phyloP scores from a whole-genome alignment of 257 asterid species.

The Fraxinus quadrangulata region DNA sequence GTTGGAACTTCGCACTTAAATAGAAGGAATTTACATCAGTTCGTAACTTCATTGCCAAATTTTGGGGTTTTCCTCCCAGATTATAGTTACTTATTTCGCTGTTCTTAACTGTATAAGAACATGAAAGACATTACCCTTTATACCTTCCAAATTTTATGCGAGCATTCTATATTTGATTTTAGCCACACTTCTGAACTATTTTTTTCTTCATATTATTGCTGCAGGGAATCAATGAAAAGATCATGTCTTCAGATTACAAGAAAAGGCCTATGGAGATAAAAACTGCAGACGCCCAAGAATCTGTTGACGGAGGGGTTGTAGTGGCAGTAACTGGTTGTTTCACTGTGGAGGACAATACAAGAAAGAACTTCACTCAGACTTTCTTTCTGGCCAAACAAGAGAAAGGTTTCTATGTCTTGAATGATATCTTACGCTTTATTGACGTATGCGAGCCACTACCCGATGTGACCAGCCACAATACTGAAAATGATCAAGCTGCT shows the following conservation, averaged over 20 bases:
- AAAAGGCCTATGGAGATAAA: conserved; percentile 35
- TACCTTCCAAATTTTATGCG: not conserved
- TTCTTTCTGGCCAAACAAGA: conserved; percentile 64
- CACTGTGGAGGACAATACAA: conserved; percentile 28
- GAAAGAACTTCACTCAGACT: conserved; percentile 48
- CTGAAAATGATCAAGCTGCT: conserved; percentile 11
- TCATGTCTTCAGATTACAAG: conserved; percentile 55
- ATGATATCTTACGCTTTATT: conserved; percentile 51
- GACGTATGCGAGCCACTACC: conserved; percentile 21
- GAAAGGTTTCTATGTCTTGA: conserved; percentile 53
- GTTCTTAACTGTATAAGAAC: not conserved
- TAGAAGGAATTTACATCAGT: not conserved
- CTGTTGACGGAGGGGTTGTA: conserved; percentile 51
- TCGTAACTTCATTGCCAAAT: not conserved
- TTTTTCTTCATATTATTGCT: not conserved
- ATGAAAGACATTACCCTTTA: not conserved
- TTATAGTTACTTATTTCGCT: not conserved
- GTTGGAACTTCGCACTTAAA: not conserved
- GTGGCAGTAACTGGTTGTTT: conserved; percentile 50
- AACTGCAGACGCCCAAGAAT: conserved; percentile 44
- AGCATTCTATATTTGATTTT: not conserved
- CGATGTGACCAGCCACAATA: conserved; percentile 6
- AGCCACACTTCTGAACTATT: not conserved
- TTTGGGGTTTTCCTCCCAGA: not conserved
- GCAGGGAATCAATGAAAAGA: conserved; percentile 56